A percentile compares a stretch with the other conserved stretches of the same genome.
These are phyloP conservation scores for Trichoderma gamsii DNA, from an alignment of 495 filamentous ascomycete genomes.

Conservation along the genomic window DNA sequence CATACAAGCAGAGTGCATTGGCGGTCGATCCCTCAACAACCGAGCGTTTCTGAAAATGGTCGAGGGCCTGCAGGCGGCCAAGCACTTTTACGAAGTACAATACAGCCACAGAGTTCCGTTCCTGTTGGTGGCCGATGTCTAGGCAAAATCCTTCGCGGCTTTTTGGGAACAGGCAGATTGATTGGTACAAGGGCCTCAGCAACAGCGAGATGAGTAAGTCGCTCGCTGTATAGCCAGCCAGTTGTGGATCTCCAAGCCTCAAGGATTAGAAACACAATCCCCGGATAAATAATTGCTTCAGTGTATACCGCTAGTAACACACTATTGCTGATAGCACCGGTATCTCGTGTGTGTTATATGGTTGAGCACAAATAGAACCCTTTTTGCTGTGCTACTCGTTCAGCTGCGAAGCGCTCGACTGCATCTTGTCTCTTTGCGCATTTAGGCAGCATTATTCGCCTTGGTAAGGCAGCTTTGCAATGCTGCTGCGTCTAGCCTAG, in stretches of 20 bases:
- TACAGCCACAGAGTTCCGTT: no score
- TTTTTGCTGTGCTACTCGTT: no score
- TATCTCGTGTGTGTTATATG: no score
- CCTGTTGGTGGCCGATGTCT: background rate
- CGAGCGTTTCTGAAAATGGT: background rate
- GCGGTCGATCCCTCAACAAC: constrained; percentile 6
- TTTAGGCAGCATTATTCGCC: no score
- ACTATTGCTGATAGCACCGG: no score
- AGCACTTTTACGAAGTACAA: background rate
- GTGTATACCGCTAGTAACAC: no score
- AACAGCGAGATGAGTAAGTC: background rate
- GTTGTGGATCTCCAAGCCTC: no score
- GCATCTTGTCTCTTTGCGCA: no score
- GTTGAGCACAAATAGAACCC: no score
- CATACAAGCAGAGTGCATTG: constrained; percentile 5
- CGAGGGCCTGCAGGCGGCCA: background rate
- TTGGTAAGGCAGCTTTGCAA: background rate
- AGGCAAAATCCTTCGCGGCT: constrained; percentile 4
- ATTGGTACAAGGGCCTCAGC: background rate
- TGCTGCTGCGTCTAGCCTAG: background rate
- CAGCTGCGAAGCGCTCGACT: no score
- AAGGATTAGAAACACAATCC: no score
- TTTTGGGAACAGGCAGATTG: background rate
- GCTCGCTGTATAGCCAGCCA: background rate
- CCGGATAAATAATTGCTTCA: no score